These are phyloP conservation scores for Ilyonectria robusta DNA, from an alignment of 2,329 filamentous ascomycete genomes.

Conservation along the genomic window DNA sequence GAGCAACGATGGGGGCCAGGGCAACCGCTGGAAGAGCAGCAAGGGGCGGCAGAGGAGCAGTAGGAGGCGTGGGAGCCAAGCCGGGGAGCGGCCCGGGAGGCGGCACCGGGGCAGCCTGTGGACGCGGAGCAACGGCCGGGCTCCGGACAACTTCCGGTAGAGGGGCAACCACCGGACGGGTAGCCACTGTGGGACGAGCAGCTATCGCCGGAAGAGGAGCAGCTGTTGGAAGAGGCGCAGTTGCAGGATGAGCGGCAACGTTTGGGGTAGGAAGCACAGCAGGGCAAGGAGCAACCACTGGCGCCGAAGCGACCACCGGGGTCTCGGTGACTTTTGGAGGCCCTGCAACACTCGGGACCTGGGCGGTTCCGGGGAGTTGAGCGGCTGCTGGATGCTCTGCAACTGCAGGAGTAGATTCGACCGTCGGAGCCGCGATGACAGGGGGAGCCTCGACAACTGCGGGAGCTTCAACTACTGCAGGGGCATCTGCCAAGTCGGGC, in stretches of 20 bases:
- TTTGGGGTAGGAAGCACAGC: neutral
- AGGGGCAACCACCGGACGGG: constrained; percentile 2
- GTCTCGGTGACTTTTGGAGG: constrained; percentile 5
- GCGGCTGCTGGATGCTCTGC: constrained; percentile 20
- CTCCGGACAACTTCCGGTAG: constrained; percentile 11
- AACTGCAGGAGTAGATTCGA: neutral
- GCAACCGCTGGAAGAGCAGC: constrained; percentile 31
- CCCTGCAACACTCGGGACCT: constrained; percentile 13
- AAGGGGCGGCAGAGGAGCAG: constrained; percentile 18
- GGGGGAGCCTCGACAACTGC: neutral
- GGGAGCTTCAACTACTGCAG: constrained; percentile 8
- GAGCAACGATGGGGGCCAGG: constrained; percentile 32
- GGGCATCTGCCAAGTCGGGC: neutral
- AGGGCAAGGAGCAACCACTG: neutral
- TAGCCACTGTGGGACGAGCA: constrained; percentile 6
- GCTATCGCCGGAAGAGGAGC: neutral
- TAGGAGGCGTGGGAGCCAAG: neutral
- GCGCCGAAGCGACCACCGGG: neutral
- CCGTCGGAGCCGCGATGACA: neutral
- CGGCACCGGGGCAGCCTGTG: constrained; percentile 18
- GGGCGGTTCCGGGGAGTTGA: constrained; percentile 11
- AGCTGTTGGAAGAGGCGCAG: constrained; percentile 3
- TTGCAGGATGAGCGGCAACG: neutral
- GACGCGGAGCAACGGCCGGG: constrained; percentile 22
- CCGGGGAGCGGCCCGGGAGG: constrained; percentile 24